Evolutionary conservation across 139 green algal species (phyloP).

Genomic region (Tetradesmus lagerheimii): DNA sequence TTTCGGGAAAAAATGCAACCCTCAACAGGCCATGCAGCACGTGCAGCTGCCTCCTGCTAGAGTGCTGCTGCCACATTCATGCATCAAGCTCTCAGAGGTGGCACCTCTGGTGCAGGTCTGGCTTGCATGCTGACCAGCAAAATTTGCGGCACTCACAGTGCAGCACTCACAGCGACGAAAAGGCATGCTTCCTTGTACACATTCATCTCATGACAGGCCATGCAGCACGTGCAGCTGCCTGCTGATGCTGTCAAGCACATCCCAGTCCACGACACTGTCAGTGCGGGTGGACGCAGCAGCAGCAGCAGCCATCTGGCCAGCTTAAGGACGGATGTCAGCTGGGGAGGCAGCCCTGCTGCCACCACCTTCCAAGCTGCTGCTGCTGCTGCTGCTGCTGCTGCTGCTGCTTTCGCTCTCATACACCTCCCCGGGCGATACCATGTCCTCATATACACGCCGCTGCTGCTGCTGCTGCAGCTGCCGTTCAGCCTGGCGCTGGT

Average conservation of each 20-base stretch:
- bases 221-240: constrained; percentile 18
- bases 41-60: too few relatives aligned
- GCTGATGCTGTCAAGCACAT: neutral
- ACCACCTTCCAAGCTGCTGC: neutral
- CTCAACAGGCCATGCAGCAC: too few relatives aligned
- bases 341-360: neutral
- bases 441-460: neutral
- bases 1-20: too few relatives aligned
- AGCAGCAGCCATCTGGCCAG: neutral
- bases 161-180: too few relatives aligned
- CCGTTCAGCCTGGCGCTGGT: neutral
- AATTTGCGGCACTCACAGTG: too few relatives aligned
- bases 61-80: too few relatives aligned
- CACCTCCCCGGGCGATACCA: too few relatives aligned
- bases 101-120: too few relatives aligned
- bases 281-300: too few relatives aligned
- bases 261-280: neutral
- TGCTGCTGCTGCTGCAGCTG: neutral
- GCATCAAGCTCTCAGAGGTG: too few relatives aligned
- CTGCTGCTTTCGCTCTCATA: neutral
- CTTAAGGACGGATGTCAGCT: neutral
- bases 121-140: too few relatives aligned
- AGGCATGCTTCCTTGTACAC: too few relatives aligned
- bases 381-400: neutral
- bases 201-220: constrained; percentile 13